These are phyloP conservation scores for Hypoxylon lenormandii DNA, from an alignment of 495 filamentous ascomycete genomes.

Conservation along the genomic window DNA sequence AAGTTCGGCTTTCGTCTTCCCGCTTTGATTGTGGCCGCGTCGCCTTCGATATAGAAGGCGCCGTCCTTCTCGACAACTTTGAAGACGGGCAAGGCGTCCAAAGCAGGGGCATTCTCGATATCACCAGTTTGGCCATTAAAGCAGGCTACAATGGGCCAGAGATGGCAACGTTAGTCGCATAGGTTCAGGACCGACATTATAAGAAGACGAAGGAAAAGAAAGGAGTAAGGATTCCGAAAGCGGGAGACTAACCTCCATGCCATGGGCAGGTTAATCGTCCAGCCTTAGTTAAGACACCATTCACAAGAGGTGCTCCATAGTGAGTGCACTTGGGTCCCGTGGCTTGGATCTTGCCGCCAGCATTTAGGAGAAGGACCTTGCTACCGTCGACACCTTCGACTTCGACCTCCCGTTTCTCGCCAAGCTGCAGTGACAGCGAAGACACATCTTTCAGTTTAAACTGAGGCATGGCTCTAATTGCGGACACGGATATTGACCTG, in stretches of 20 bases:
- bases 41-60: constrained; percentile 83
- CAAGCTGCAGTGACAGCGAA: constrained; percentile 75
- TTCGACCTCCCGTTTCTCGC: constrained; percentile 88
- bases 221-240: background rate
- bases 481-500: constrained; percentile 40
- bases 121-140: constrained; percentile 91
- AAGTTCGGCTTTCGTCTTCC: constrained; percentile 77
- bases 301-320: constrained; percentile 86
- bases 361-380: constrained; percentile 86
- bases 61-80: constrained; percentile 81
- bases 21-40: constrained; percentile 81
- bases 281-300: constrained; percentile 82
- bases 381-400: constrained; percentile 86
- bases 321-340: constrained; percentile 91
- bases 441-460: constrained; percentile 86
- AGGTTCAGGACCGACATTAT: background rate
- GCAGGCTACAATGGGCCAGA: constrained; percentile 71
- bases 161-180: constrained; percentile 29
- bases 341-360: constrained; percentile 77
- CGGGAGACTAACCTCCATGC: constrained; percentile 79
- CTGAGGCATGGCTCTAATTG: constrained; percentile 67
- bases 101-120: constrained; percentile 91
- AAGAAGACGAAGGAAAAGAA: background rate
- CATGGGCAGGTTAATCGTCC: constrained; percentile 91
- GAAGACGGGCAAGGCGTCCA: constrained; percentile 84